Evolutionary conservation across 495 filamentous ascomycete species (phyloP).

Genomic region (Aspergillus panamensis): DNA sequence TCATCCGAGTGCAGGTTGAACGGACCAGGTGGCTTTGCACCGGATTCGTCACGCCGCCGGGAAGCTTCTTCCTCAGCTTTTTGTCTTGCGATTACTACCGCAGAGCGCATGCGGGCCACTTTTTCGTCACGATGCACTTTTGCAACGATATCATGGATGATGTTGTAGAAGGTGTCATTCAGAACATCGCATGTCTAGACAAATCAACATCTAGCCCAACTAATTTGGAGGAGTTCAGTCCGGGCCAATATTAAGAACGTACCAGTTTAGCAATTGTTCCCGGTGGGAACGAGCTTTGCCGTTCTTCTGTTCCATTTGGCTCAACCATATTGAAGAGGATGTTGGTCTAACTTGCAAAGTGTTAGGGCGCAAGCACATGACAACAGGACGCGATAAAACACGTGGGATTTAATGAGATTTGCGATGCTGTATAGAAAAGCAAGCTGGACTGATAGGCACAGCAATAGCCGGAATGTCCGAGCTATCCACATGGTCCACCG

Average conservation of each 20-base stretch:
- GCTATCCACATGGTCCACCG: not conserved
- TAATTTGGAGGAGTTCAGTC: not conserved
- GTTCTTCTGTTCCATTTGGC: slow-evolving; percentile 30
- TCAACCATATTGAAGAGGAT: slow-evolving; percentile 32
- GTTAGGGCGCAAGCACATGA: slow-evolving; percentile 6
- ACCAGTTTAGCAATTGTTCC: slow-evolving; percentile 48
- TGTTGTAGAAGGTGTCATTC: slow-evolving; percentile 68
- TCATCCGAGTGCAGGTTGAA: slow-evolving; percentile 37
- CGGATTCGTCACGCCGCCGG: slow-evolving; percentile 35
- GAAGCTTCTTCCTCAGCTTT: slow-evolving; percentile 52
- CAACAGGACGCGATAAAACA: not conserved
- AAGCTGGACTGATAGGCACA: not conserved
- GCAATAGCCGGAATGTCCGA: not conserved
- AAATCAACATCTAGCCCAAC: slow-evolving; percentile 13
- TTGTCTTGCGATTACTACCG: slow-evolving; percentile 68
- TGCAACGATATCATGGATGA: slow-evolving; percentile 65
- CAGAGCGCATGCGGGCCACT: slow-evolving; percentile 65
- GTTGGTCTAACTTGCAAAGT: not conserved
- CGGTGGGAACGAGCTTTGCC: slow-evolving; percentile 34
- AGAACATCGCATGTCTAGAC: slow-evolving; percentile 50
- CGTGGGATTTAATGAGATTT: not conserved
- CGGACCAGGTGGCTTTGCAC: slow-evolving; percentile 31
- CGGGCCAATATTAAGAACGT: slow-evolving; percentile 17
- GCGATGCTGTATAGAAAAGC: not conserved
- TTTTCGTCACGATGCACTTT: slow-evolving; percentile 74